These are phyloP conservation scores for Chenopodium quinoa DNA, from an alignment of 148 eudicot genomes.

Conservation along the genomic window DNA sequence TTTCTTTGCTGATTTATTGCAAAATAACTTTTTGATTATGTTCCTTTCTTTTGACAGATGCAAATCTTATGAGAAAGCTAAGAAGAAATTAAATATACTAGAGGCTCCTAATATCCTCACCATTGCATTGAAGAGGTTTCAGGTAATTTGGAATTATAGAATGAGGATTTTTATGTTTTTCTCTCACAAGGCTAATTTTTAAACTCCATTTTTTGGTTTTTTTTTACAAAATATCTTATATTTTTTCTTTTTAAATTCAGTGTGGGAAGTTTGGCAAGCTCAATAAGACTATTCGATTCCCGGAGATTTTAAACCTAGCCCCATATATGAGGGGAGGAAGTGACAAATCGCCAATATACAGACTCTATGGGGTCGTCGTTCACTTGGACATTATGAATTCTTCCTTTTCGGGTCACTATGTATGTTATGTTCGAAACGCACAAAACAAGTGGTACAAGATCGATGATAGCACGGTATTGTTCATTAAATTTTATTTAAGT, in stretches of 20 bases:
- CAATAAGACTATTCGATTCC: conserved; percentile 68
- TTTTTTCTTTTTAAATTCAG: conserved; percentile 34
- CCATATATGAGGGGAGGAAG: conserved; percentile 75
- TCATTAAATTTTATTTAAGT: background rate
- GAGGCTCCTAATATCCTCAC: conserved; percentile 95
- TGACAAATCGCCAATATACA: conserved; percentile 67
- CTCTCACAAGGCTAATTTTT: background rate
- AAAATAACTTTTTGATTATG: background rate
- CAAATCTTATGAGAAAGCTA: conserved; percentile 79
- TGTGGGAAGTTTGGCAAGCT: conserved; percentile 84
- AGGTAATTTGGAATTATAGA: conserved; percentile 38
- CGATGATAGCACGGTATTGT: conserved; percentile 74
- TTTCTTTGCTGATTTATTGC: background rate
- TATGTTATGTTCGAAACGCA: conserved; percentile 73
- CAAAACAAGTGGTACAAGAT: conserved; percentile 81
- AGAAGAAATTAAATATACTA: conserved; percentile 64
- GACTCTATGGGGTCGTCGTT: conserved; percentile 84
- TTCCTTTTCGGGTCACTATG: conserved; percentile 81
- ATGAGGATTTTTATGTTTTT: background rate
- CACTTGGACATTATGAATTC: conserved; percentile 89
- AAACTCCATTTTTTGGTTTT: background rate
- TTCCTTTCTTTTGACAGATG: conserved; percentile 45
- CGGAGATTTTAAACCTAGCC: conserved; percentile 72
- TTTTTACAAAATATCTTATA: background rate
- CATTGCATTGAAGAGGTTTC: conserved; percentile 77